Base-by-base conservation (phyloP, 1,139 yeast genomes). In the Diutina siamensis region DNA sequence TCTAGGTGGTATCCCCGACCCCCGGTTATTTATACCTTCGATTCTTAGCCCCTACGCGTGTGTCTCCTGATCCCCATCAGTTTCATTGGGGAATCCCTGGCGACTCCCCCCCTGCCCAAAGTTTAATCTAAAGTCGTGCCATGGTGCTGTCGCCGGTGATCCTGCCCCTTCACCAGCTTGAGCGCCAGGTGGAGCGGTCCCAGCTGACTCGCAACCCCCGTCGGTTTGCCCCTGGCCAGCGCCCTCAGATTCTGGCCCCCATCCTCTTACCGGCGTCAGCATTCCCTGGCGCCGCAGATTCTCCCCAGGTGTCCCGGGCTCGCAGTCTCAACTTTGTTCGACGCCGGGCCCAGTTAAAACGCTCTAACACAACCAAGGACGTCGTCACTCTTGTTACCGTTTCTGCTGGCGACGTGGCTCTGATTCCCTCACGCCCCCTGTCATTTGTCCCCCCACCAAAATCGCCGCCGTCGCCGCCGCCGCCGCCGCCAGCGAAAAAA, bases 121-220 rank as follows among this genome's bases (percentile, higher is more conserved):
- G n/a, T n/a, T n/a, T n/a, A n/a, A n/a, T n/a, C n/a, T n/a, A n/a
- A n/a, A n/a, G n/a, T n/a, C n/a, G n/a, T n/a, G n/a, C n/a, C n/a
- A 34, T 34, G 38, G 38, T 34, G 38, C 22, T 34, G 38, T 19
- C 19, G 38, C 38, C 38, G 19, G 38, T 34, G 38, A 17, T 34
- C 21, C 19, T 19, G 9, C 38, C 38, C n/a, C 22, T 34, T 9
- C 38, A 34, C 38, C 38, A 34, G 38, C 19, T 34, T n/a, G 38
- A 34, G 19, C 20, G 22, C 22, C 38, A 18, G 21, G 21, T 34
- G 5, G 38, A 34, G 28, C 28, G 28, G 28, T 25, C 28, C 28
- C 28, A 25, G 10, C 10, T 10, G 7, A 25, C 28, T 10, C 28
- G 28, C 7, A 25, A 25, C 9, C 28, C 28, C 7, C n/a, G n/a